Base-by-base conservation (phyloP, 192 early-diverging fungal genomes). In the Globomyces pollinis-pini region DNA sequence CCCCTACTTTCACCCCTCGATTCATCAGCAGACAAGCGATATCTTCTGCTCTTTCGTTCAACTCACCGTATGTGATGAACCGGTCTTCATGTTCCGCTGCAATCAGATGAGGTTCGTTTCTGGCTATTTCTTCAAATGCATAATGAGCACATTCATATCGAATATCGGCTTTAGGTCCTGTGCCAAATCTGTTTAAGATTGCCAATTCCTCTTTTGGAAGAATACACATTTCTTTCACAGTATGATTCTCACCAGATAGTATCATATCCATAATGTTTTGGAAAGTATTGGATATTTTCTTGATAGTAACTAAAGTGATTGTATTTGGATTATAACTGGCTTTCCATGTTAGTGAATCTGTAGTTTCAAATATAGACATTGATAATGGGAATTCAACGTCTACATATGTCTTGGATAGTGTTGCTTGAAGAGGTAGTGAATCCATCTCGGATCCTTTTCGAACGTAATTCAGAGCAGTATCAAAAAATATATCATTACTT, bases 61-160 rank as follows among this genome's bases (percentile, higher is more conserved):
- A 49, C 12, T 71, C 68, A 26, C 32, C 39, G 54, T 74, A 74
- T 1, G 67, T 74, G 32, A 74, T 65, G 5, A 15, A 32, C 1
- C 34, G 13, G 16, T 64, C 43, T 6, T 51, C 63, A 6, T 38
- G 11, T 28, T 55, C 65, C 7, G 71, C 43, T 35, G 72, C 72
- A 36, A 71, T 29, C 30, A 13, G 21, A 23, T 74, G 61, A 2
- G 71, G 68, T 28, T 60, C 23, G 6, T 3, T 12, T 11, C 6
- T 38, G 15, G 56, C 67, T 16, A n/a, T 9, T 2, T 12, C 3
- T 35, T 71, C 69, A 54, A 68, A 69, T 6, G 24, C 6, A 0
- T 63, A 32, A 20, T 69, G 58, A 12, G 39, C 53, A 31, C 30
- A 38, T 31, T 55, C 33, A 38, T 47, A 55, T 8, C 35, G 53